Evolutionary conservation across 1,284 basidiomycete genomes (phyloP), one percentile per base, ranked within the genome.

Genomic region (Cutaneotrichosporon spelunceum): DNA sequence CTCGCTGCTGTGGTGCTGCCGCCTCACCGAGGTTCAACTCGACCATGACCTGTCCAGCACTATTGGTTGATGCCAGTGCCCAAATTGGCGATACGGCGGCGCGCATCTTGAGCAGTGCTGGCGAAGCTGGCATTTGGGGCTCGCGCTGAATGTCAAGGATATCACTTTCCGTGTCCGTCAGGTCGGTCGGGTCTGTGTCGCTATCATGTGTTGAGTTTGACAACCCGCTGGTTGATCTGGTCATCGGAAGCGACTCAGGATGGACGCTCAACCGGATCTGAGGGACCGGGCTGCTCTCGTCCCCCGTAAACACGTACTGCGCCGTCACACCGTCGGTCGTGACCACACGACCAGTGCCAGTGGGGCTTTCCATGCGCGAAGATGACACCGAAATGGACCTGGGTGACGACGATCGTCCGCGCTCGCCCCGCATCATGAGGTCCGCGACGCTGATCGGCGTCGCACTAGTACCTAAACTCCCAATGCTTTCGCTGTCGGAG

Each of bases 261-360:
- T 50, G 29, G 21, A 62, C 61, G 30, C 72, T 72, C 19, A 80
- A 67, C 10, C 77, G 69, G 21, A 80, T 68, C 57, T 79, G 76
- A 0, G 79, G 79, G 4, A 75, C 68, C 1, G 76, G 78, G 33
- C 71, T 65, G 4, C 62, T 62, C 4, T 74, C 61, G 36, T 75
- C 72, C n/a, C 77, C 78, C 14, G 69, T 70, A 2, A 80, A 59
- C 6, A 78, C 73, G 55, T 80, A 80, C 57, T 79, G 72, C 16
- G 78, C 79, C 57, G 70, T 77, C 29, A 77, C 74, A 16, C 66
- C 72, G 66, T 59, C 60, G 5, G 57, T 57, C 34, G 54, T 56
- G 11, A 62, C 55, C 0, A 68, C 53, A 11, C 56, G 24, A 9
- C 45, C 27, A 26, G 2, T 13, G 24, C 23, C 8, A 9, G 23